These are phyloP conservation scores for Camellia sinensis DNA, from an alignment of 148 eudicot species.

Conservation along the genomic window DNA sequence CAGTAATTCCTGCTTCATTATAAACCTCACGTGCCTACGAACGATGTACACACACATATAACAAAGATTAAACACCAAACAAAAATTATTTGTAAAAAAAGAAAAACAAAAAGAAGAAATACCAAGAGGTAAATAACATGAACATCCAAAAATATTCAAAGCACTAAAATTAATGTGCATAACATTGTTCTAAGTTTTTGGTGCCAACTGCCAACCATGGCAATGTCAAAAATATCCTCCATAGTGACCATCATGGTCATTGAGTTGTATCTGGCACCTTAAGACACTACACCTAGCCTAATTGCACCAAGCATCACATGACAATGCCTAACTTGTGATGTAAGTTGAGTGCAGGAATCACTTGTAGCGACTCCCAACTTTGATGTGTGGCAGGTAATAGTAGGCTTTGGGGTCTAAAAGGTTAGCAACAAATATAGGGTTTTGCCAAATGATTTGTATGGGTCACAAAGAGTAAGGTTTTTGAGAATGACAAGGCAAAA, in stretches of 20 bases:
- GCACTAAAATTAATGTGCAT: background rate
- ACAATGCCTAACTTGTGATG: background rate
- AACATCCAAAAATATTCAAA: conserved; percentile 4
- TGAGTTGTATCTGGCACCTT: background rate
- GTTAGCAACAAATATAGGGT: no score
- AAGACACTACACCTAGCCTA: background rate
- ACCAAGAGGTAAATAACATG: background rate
- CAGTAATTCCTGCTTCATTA: conserved; percentile 80
- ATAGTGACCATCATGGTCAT: background rate
- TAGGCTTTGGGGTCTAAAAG: background rate
- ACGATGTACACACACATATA: background rate
- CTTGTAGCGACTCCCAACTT: background rate
- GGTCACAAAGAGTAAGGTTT: background rate
- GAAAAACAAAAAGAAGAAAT: background rate
- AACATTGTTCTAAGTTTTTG: background rate
- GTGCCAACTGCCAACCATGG: background rate
- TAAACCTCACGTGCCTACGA: conserved; percentile 80
- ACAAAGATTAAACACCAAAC: background rate
- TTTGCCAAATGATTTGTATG: no score
- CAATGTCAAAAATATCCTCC: background rate
- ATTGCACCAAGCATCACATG: background rate
- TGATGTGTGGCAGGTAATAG: no score
- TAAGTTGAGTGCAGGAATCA: background rate
- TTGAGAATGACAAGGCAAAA: background rate
- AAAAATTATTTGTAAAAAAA: background rate